Percentiles rank a stretch among this genome's conserved stretches.
phyloP scores from a whole-genome alignment of 805 yeast genomes.

The Metschnikowia bowlesiae region DNA sequence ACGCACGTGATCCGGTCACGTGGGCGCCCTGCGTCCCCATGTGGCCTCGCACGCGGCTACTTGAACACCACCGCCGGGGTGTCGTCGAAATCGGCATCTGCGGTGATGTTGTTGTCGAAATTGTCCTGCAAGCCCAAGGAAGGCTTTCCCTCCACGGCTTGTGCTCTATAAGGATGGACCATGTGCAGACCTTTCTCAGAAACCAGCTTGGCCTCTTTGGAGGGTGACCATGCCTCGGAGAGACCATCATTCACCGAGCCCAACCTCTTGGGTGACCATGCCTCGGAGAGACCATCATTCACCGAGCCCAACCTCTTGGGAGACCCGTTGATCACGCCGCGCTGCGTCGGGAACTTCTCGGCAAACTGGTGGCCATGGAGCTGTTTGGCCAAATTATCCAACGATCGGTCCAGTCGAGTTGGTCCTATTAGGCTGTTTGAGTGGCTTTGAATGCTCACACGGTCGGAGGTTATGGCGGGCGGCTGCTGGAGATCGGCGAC shows the following conservation, averaged over 20 bases:
- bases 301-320: constrained; percentile 5
- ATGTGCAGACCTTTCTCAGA: background rate
- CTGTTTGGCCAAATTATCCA: constrained; percentile 40
- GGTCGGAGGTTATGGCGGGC: constrained; percentile 8
- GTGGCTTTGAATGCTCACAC: constrained; percentile 12
- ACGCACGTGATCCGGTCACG: too few species aligned
- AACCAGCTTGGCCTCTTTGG: background rate
- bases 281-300: background rate
- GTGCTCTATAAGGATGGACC: background rate
- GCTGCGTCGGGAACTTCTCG: constrained; percentile 34
- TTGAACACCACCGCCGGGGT: constrained; percentile 19
- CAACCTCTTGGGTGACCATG: constrained; percentile 2
- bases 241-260: constrained; percentile 3
- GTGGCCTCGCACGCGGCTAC: background rate
- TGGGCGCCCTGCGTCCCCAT: too few species aligned
- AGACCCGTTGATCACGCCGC: constrained; percentile 22
- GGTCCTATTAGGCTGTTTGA: constrained; percentile 6
- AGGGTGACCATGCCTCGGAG: background rate
- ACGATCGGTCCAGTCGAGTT: constrained; percentile 13
- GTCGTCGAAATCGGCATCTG: constrained; percentile 12
- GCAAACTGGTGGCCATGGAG: constrained; percentile 31
- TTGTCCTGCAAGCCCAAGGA: constrained; percentile 18
- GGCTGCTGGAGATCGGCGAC: constrained; percentile 6
- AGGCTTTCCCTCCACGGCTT: background rate
- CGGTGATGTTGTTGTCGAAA: constrained; percentile 16